Conservation (phyloP, 176 grass and related monocot genomes). For the Oryza australiensis region DNA sequence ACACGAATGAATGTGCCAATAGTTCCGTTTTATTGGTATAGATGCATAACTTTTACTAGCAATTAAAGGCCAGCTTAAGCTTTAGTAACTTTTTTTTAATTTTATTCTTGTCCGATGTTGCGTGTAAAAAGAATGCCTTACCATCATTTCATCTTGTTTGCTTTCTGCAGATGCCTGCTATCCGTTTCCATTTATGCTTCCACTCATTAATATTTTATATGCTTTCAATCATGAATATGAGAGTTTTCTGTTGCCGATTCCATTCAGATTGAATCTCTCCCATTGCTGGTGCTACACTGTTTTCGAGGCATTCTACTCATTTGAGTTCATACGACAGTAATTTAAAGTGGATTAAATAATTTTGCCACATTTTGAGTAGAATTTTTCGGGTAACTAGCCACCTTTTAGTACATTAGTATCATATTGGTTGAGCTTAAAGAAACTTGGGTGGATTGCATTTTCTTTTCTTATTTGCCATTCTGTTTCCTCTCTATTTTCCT, state of each 20-base stretch:
- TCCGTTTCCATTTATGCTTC: background rate
- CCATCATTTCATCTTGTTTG: slow-evolving; percentile 4
- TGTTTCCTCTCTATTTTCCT: background rate
- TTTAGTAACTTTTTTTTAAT: slow-evolving; percentile 1
- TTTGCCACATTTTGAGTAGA: background rate
- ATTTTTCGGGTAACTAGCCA: background rate
- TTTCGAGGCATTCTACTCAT: background rate
- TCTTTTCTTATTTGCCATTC: background rate
- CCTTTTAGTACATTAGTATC: background rate
- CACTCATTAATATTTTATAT: background rate
- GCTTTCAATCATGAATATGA: background rate
- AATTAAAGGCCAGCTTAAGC: background rate
- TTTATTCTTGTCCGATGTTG: background rate
- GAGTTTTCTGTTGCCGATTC: background rate
- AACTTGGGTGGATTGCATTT: background rate
- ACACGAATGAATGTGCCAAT: background rate
- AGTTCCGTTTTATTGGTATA: background rate
- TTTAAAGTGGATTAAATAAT: background rate
- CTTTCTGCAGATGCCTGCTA: slow-evolving; percentile 10
- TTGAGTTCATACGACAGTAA: background rate
- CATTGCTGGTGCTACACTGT: background rate
- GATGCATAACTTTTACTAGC: background rate
- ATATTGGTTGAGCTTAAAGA: slow-evolving; percentile 8
- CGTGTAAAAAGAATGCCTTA: slow-evolving; percentile 23
- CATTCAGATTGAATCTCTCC: slow-evolving; percentile 21